These are phyloP conservation scores for Dictyostelium citrinum DNA, from an alignment of 78 protist genomes.

Conservation along the genomic window DNA sequence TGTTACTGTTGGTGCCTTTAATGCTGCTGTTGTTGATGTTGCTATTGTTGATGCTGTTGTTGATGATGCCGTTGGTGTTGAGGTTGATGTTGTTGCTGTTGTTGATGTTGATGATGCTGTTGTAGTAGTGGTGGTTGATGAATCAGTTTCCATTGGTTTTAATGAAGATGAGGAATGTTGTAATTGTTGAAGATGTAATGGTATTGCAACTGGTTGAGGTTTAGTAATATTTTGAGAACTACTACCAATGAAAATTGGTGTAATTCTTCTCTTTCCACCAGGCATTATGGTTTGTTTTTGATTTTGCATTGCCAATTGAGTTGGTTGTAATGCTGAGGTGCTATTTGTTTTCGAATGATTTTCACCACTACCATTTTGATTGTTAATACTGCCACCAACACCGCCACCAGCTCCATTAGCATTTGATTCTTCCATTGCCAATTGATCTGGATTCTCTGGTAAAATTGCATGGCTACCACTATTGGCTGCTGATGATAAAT, in stretches of 20 bases:
- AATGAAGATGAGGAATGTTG: neutral
- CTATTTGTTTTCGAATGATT: neutral
- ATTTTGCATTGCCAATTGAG: constrained; percentile 34
- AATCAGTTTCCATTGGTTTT: neutral
- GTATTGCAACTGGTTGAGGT: constrained; percentile 46
- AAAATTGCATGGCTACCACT: constrained; percentile 31
- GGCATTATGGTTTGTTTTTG: constrained; percentile 50
- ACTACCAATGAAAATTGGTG: constrained; percentile 49
- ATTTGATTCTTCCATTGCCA: constrained; percentile 47
- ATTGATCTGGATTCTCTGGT: constrained; percentile 65
- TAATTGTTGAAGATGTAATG: constrained; percentile 26
- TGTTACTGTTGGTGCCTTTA: neutral
- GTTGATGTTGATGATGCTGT: neutral
- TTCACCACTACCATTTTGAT: neutral
- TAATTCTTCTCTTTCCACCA: constrained; percentile 51
- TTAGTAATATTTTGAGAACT: constrained; percentile 32
- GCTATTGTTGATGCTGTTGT: constrained; percentile 9
- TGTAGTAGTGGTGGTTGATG: neutral
- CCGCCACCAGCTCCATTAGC: neutral
- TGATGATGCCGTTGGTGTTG: neutral
- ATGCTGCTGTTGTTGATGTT: neutral
- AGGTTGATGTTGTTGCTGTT: neutral
- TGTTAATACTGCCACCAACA: neutral
- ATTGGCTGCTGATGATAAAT: neutral
- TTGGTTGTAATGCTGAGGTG: constrained; percentile 31